Conservation (phyloP, 805 yeast species). For the Tetrapisispora phaffii region DNA sequence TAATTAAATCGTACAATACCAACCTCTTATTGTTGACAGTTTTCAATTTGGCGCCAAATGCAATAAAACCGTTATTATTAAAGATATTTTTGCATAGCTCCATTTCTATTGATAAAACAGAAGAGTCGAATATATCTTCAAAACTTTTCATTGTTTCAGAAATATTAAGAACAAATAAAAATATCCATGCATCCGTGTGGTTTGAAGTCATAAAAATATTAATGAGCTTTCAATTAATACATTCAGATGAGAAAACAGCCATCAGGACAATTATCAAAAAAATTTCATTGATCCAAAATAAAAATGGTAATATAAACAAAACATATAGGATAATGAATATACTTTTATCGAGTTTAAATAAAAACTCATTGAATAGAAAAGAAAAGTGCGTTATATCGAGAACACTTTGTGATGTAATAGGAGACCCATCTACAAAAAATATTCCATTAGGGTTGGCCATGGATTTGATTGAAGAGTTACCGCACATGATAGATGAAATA, state of each 20-base stretch:
- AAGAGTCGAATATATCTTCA: too few species aligned
- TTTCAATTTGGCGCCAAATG: neutral
- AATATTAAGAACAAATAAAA: neutral
- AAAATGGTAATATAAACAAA: neutral
- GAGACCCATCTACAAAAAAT: too few species aligned
- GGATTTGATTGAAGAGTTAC: constrained; percentile 15
- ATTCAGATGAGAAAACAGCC: neutral
- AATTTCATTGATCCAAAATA: neutral
- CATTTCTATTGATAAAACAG: neutral
- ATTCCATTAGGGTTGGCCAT: constrained; percentile 16
- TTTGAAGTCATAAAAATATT: neutral
- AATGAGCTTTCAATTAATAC: neutral
- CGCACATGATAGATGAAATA: constrained; percentile 1
- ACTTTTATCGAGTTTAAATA: neutral
- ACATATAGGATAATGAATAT: too few species aligned
- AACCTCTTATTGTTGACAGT: neutral
- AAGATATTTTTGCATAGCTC: neutral
- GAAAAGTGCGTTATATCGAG: neutral
- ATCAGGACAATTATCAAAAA: neutral
- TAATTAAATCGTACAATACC: neutral
- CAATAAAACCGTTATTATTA: neutral
- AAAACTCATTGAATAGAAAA: neutral
- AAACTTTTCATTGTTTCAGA: neutral
- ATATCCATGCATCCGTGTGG: neutral
- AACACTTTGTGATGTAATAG: neutral